Conservation (phyloP, 2,329 filamentous ascomycete species). For the Xylaria sp. region DNA sequence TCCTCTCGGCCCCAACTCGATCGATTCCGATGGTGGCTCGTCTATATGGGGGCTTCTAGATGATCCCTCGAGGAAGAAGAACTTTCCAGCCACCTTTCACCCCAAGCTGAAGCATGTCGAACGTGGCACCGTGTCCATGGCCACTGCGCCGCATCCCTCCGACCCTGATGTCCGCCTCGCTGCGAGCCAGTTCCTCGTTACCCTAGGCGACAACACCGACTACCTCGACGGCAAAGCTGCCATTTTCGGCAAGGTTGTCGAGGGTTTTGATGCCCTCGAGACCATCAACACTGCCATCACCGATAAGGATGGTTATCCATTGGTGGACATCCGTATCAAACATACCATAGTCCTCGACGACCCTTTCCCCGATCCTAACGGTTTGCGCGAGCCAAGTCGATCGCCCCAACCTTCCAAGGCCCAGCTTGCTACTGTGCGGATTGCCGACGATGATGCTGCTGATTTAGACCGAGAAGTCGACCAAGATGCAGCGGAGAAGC, state of each 20-base stretch:
- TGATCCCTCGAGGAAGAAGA: conserved; percentile 74
- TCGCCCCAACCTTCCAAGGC: conserved; percentile 85
- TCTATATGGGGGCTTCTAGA: conserved; percentile 91
- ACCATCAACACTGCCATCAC: conserved; percentile 92
- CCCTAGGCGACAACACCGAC: conserved; percentile 87
- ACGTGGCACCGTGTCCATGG: conserved; percentile 95
- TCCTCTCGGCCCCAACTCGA: conserved; percentile 85
- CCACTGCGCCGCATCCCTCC: conserved; percentile 79
- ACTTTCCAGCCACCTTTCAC: conserved; percentile 85
- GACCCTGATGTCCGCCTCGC: conserved; percentile 86
- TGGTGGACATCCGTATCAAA: conserved; percentile 94
- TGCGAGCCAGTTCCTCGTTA: conserved; percentile 93
- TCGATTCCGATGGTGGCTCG: conserved; percentile 88
- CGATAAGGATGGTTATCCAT: conserved; percentile 83
- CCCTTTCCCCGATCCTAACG: conserved; percentile 84
- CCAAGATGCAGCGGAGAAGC: conserved; percentile 81
- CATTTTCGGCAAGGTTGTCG: conserved; percentile 93
- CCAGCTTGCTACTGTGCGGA: conserved; percentile 90
- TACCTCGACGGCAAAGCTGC: conserved; percentile 93
- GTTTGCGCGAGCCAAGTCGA: conserved; percentile 77
- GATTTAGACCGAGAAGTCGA: conserved; percentile 76
- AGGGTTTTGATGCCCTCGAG: conserved; percentile 93
- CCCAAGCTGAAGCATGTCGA: conserved; percentile 89
- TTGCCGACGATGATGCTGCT: conserved; percentile 80
- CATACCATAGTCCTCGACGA: conserved; percentile 94